Base-by-base conservation (phyloP, 2,329 filamentous ascomycete genomes). In the Fusarium subtropicale region DNA sequence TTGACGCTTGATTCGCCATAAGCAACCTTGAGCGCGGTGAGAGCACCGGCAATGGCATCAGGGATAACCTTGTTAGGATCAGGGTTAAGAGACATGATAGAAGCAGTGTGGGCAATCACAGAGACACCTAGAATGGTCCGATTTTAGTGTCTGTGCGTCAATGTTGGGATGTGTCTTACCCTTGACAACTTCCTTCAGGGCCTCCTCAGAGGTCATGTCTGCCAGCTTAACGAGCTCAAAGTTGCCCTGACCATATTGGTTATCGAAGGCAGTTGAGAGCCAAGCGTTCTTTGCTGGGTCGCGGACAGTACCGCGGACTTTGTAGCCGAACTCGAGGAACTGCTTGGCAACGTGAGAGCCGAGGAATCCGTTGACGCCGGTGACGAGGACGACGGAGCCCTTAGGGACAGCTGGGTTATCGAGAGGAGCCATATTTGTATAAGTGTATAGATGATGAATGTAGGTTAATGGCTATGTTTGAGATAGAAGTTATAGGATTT, bases 271-370 rank as follows among this genome's bases (percentile, higher is more conserved):
- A 1, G 69, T 57, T 2, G 41, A 54, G 9, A 80, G 44, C 78
- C 80, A 81, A 1, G 74, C 55, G 31, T 71, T 75, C 62, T 79
- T 82, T 4, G 73, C 66, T 0, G 62, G 30, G 46, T 76, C 69
- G 1, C 83, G 81, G 16, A 80, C 79, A 3, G 81, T 83, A 1
- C 83, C 83, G 16, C 82, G 81, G 18, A 86, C 83, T 5, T 76
- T 77, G 65, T 81, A 84, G 9, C 82, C 82, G 0, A 71, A 71
- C 1, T 70, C 53, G 1, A 84, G 76, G 13, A 82, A 74, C 47
- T 82, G 76, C 44, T 81, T 76, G 6, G 76, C 79, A 9, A 81
- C 75, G 18, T 84, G 77, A 1, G 79, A 80, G 5, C 73, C 82
- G 8, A 85, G 74, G 50, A 78, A 77, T 3, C 82, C 82, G 38